Evolutionary conservation across 129 eudicot species (phyloP), one percentile per base, ranked within the genome.

Genomic region (Logfia minima): DNA sequence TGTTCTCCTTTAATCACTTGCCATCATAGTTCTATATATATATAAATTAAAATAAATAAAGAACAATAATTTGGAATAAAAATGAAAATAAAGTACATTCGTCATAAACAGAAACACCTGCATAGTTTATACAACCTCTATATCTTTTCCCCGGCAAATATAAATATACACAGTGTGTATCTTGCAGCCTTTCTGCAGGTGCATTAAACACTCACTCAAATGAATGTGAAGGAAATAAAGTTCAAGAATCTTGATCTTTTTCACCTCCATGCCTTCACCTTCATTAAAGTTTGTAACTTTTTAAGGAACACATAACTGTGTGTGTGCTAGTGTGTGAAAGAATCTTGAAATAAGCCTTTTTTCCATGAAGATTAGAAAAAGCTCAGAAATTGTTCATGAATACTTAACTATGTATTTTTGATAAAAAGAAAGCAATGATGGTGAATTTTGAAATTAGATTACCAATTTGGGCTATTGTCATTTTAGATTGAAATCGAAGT

Each of bases 191-290:
- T 80, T 80, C 41, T 59, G 76, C 26, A 68, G 64, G 74, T 80
- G 80, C 84, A 80, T 80, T 74, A 80, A 80, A 80, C 79, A 80
- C 83, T 71, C 73, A 71, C 60, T 53, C 79, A 72, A 9, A 31
- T 32, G 84, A 68, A 80, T 75, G 71, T 80, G 71, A 66, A 35
- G 39, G 78, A 67, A 35, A 56, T 68, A 73, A 73, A 66, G 83
- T 45, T 26, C 76, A 58, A 43, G 80, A 67, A 67, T 80, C 78
- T 72, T 32, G 65, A 61, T 65, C 73, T 23, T 71, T 63, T 45
- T 63, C 78, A 79, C 48, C 78, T 10, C 71, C 75, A 68, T 77
- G 37, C 68, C 37, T 21, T 63, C 11, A 72, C 78, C 83, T 79
- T 77, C 77, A 72, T 79, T 79, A 72, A 72, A 63, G 81, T 23